Percentiles rank a stretch among this genome's conserved stretches.
Conservation (phyloP, 2,329 filamentous ascomycete species). For the Fusarium tupiense region DNA sequence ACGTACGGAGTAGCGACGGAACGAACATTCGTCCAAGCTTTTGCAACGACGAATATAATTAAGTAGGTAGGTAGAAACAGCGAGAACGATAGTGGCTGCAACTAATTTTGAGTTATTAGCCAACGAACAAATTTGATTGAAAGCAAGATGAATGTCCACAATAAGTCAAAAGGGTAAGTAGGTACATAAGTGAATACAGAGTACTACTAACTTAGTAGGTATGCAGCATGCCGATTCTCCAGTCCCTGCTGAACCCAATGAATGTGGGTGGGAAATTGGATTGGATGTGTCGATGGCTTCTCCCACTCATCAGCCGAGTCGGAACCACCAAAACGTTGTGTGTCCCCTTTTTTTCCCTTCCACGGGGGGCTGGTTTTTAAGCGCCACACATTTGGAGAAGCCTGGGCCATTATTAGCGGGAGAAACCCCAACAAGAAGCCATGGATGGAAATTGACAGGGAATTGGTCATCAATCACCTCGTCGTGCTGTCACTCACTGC, state of each 20-base stretch:
- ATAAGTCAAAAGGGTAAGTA: background rate
- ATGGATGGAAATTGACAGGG: conserved; percentile 2
- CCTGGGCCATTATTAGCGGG: background rate
- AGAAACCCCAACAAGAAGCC: conserved; percentile 11
- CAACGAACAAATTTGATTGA: conserved; percentile 4
- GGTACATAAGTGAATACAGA: background rate
- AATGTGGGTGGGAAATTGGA: conserved; percentile 43
- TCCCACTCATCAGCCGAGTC: conserved; percentile 36
- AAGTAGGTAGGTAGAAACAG: background rate
- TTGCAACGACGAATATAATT: conserved; percentile 7
- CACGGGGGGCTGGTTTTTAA: conserved; percentile 11
- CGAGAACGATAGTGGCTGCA: conserved; percentile 7
- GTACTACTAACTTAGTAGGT: background rate
- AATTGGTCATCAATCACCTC: conserved; percentile 21
- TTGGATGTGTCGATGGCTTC: conserved; percentile 42
- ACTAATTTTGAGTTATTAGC: background rate
- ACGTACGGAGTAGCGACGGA: background rate
- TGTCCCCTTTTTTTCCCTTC: conserved; percentile 36
- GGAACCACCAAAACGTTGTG: conserved; percentile 36
- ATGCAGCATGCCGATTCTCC: conserved; percentile 29
- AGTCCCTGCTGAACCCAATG: conserved; percentile 33
- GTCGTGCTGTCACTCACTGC: conserved; percentile 4
- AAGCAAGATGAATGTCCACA: conserved; percentile 2
- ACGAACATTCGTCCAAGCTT: conserved; percentile 1
- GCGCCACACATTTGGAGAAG: conserved; percentile 33